A percentile compares a stretch with the other conserved stretches of the same genome.
Evolutionary conservation across 148 eudicot genomes (phyloP).

Genomic region (Cornus controversa): DNA sequence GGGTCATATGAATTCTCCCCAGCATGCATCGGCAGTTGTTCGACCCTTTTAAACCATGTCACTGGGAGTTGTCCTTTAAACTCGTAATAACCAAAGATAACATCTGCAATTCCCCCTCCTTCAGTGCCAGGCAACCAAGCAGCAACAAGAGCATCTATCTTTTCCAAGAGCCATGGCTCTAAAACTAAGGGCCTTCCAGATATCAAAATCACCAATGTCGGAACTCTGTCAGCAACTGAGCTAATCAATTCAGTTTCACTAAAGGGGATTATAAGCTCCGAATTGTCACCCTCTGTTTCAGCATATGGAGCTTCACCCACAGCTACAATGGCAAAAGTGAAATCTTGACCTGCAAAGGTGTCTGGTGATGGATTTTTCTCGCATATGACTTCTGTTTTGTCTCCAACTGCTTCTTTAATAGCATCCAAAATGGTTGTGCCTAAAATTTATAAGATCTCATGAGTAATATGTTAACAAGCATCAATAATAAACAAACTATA

Average conservation of each 20-base stretch:
- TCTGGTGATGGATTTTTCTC: constrained; percentile 61
- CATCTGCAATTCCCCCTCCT: constrained; percentile 79
- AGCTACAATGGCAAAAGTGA: constrained; percentile 67
- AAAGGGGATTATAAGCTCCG: constrained; percentile 65
- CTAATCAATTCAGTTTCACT: constrained; percentile 52
- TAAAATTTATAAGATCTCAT: constrained; percentile 15
- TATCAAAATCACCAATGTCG: constrained; percentile 64
- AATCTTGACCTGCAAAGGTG: constrained; percentile 48
- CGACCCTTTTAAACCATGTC: constrained; percentile 74
- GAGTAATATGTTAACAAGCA: neutral
- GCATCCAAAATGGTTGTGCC: constrained; percentile 86
- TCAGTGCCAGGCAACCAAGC: constrained; percentile 93
- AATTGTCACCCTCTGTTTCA: constrained; percentile 70
- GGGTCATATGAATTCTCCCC: constrained; percentile 50
- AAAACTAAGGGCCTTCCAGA: constrained; percentile 80
- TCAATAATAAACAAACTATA: constrained; percentile 2
- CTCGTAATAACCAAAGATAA: constrained; percentile 70
- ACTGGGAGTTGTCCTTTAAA: constrained; percentile 74
- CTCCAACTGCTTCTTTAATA: constrained; percentile 53
- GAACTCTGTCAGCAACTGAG: constrained; percentile 57
- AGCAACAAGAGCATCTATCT: constrained; percentile 68
- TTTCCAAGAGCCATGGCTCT: constrained; percentile 61
- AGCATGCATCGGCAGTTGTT: constrained; percentile 61
- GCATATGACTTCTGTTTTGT: constrained; percentile 51
- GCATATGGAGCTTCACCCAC: constrained; percentile 88